A percentile compares a stretch with the other conserved stretches of the same genome.
Evolutionary conservation across 106 monocot species (phyloP).

Genomic region (Dendrobium nobile): DNA sequence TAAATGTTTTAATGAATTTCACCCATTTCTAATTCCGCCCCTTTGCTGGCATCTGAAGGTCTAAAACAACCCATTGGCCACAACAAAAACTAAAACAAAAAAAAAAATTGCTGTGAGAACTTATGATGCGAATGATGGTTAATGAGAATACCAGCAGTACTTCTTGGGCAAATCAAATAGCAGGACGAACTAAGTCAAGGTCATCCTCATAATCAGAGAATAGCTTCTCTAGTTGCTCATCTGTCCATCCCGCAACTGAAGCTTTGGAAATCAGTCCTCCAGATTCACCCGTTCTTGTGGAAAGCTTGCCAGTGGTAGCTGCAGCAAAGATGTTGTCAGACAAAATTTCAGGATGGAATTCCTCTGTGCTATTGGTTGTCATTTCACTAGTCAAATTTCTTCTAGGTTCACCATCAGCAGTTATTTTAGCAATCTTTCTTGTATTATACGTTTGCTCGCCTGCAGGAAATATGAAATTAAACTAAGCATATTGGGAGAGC

Average conservation of each 20-base stretch:
- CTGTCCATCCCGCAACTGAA: slow-evolving; percentile 61
- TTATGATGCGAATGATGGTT: background rate
- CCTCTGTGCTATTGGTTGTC: background rate
- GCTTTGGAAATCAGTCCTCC: slow-evolving; percentile 12
- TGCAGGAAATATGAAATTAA: background rate
- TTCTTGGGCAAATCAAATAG: slow-evolving; percentile 4
- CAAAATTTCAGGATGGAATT: background rate
- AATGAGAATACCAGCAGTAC: background rate
- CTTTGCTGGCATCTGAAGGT: background rate
- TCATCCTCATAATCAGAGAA: slow-evolving; percentile 53
- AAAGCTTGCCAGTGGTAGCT: background rate
- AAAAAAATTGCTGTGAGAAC: too few species aligned
- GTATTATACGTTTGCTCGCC: background rate
- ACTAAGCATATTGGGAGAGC: background rate
- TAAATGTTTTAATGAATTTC: background rate
- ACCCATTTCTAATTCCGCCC: background rate
- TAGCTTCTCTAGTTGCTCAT: slow-evolving; percentile 56
- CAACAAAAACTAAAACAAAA: background rate
- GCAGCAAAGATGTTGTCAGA: too few species aligned
- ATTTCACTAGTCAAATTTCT: background rate
- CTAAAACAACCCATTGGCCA: background rate
- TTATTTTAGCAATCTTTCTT: background rate
- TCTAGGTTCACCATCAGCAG: slow-evolving; percentile 6
- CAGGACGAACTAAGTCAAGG: slow-evolving; percentile 9
- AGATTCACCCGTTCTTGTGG: background rate